These are phyloP conservation scores for Penicillium cosmopolitanum DNA, from an alignment of 495 filamentous ascomycete species.

Conservation along the genomic window DNA sequence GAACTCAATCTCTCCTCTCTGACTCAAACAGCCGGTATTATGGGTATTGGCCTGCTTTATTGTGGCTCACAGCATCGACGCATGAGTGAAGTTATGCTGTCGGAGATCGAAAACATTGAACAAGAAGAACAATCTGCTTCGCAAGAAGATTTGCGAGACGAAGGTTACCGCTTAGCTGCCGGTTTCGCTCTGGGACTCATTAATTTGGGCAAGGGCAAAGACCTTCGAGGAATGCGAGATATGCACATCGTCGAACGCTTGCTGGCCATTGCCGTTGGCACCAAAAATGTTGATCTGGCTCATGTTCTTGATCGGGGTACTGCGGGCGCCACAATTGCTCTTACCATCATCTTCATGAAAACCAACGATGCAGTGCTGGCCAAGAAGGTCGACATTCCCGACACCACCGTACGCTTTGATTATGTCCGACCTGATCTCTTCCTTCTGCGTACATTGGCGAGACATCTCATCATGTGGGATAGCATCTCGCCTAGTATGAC, in stretches of 20 bases:
- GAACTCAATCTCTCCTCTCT: slow-evolving; percentile 91
- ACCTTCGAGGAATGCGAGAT: slow-evolving; percentile 86
- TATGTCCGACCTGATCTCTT: slow-evolving; percentile 94
- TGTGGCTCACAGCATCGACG: slow-evolving; percentile 94
- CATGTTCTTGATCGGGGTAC: slow-evolving; percentile 92
- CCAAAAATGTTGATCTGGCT: slow-evolving; percentile 83
- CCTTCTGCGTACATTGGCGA: slow-evolving; percentile 86
- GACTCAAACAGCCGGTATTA: slow-evolving; percentile 95
- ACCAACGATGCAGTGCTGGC: slow-evolving; percentile 88
- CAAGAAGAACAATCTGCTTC: slow-evolving; percentile 66
- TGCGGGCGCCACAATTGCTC: slow-evolving; percentile 83
- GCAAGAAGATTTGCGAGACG: slow-evolving; percentile 77
- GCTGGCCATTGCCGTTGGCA: slow-evolving; percentile 79
- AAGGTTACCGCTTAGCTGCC: slow-evolving; percentile 92
- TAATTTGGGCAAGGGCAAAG: slow-evolving; percentile 87
- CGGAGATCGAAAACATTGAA: slow-evolving; percentile 88
- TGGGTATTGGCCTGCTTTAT: slow-evolving; percentile 96
- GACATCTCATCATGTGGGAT: slow-evolving; percentile 92
- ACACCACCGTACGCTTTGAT: slow-evolving; percentile 87
- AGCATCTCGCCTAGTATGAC: slow-evolving; percentile 67
- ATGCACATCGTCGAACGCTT: slow-evolving; percentile 92
- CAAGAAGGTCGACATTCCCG: slow-evolving; percentile 89
- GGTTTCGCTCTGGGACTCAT: slow-evolving; percentile 94
- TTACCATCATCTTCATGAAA: slow-evolving; percentile 98
- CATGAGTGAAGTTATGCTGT: slow-evolving; percentile 99